Evolutionary conservation across 1,284 basidiomycete genomes (phyloP), one percentile per base, ranked within the genome.

Genomic region (Ustilago lituana): DNA sequence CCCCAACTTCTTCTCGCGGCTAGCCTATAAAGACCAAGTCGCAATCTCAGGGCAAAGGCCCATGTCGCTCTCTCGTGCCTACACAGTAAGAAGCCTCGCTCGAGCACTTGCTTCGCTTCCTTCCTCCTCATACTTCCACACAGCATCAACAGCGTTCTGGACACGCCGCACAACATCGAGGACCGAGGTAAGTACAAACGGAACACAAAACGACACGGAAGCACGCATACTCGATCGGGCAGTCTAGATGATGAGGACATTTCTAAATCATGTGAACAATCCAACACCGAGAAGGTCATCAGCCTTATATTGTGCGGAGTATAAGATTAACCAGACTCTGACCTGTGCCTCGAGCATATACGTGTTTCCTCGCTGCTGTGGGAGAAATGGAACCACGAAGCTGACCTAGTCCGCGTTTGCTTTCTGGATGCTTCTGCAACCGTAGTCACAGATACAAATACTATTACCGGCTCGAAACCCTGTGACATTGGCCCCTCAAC

Each of bases 271-370:
- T 60, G 65, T 70, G 67, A 74, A 74, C 72, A 74, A 74, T 74
- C 72, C 72, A 74, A 74, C 62, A 71, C 72, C 53, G 37, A 74
- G 56, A 44, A 60, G 64, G 68, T 63, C 66, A 62, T 62, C 52
- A 58, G 46, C 59, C 62, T 56, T 54, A 36, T 19, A 62, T 41
- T 45, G 59, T 74, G 71, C 57, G 58, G 71, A 74, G 52, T 56
- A 35, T 38, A 33, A 56, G 56, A 74, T 73, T 73, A 73, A 73
- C 62, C 62, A 73, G 71, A 70, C 67, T 70, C 67, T 70, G 67
- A 65, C 27, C 19, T 20, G 26, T 45, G 48, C 49, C 19, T 39
- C 23, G 31, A 52, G 49, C 23, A 9, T 23, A 14, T 15, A 19
- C 23, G 35, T 31, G 26, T 20, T 40, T 39, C 31, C 37, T 33